Evolutionary conservation across 73 alveolate genomes (phyloP).

Genomic region (Durusdinium trenchii): DNA sequence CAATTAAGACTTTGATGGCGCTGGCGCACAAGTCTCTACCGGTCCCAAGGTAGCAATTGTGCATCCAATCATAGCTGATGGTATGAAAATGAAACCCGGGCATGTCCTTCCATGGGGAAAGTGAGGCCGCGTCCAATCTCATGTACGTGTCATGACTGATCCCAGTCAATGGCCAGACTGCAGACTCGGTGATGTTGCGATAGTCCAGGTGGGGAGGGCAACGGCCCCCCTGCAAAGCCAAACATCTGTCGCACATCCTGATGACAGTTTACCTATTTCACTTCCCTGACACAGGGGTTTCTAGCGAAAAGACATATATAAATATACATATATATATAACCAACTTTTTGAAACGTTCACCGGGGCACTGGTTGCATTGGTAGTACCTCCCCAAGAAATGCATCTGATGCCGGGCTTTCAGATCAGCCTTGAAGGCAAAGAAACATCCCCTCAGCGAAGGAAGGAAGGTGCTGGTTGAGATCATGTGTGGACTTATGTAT

Average conservation of each 20-base stretch:
- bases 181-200: not conserved
- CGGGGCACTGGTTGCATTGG: not conserved
- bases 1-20: not conserved
- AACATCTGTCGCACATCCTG: constrained; percentile 27
- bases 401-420: constrained; percentile 11
- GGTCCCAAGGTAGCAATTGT: not conserved
- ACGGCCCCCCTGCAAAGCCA: not conserved
- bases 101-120: not conserved
- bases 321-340: too few relatives aligned
- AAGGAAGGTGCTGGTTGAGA: too few relatives aligned
- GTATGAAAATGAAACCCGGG: not conserved
- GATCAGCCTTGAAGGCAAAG: constrained; percentile 16
- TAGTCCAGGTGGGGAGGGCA: not conserved
- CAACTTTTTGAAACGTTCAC: not conserved
- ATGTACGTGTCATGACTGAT: not conserved
- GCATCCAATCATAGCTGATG: not conserved
- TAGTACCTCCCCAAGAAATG: not conserved
- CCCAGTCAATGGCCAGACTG: not conserved
- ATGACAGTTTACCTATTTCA: not conserved
- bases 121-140: not conserved
- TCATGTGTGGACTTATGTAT: too few relatives aligned
- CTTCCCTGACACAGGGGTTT: too few relatives aligned
- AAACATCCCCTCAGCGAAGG: not conserved
- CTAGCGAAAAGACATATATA: too few relatives aligned
- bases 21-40: not conserved